Conservation (phyloP, 2,329 filamentous ascomycete genomes). For the Pseudocercospora ulei region DNA sequence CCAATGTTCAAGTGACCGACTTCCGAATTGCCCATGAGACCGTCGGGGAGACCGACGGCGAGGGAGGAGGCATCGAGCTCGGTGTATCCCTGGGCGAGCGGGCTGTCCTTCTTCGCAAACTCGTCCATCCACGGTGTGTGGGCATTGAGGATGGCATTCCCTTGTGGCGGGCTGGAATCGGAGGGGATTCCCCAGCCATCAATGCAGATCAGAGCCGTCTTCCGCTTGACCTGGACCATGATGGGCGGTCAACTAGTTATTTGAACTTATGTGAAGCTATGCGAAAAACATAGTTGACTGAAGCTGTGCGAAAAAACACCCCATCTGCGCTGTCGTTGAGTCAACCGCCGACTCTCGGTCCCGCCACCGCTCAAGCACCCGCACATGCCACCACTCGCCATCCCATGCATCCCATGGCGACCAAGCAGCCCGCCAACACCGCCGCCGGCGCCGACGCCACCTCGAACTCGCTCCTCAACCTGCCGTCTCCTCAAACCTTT, state of each 20-base stretch:
- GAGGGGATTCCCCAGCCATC: slow-evolving; percentile 93
- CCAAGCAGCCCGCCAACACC: slow-evolving; percentile 22
- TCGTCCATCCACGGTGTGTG: slow-evolving; percentile 92
- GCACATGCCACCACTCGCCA: no score
- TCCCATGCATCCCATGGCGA: slow-evolving; percentile 16
- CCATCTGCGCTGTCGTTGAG: background rate
- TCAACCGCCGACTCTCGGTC: slow-evolving; percentile 7
- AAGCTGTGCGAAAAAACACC: background rate
- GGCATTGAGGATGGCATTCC: slow-evolving; percentile 90
- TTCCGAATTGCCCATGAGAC: slow-evolving; percentile 97
- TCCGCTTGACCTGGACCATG: slow-evolving; percentile 60
- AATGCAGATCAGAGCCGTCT: slow-evolving; percentile 79
- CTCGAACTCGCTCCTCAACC: slow-evolving; percentile 34
- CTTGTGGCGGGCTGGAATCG: slow-evolving; percentile 60
- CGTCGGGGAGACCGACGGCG: slow-evolving; percentile 89
- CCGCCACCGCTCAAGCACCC: no score
- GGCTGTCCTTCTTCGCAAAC: slow-evolving; percentile 57
- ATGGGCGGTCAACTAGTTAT: no score
- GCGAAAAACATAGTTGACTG: no score
- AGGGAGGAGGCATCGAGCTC: slow-evolving; percentile 92
- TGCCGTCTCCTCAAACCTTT: slow-evolving; percentile 70
- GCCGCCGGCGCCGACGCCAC: slow-evolving; percentile 19
- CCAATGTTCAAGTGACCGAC: slow-evolving; percentile 98
- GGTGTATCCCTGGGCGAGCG: slow-evolving; percentile 72
- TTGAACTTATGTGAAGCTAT: no score